A percentile compares a stretch with the other conserved stretches of the same genome.
These are phyloP conservation scores for Petunia axillaris DNA, from an alignment of 257 asterid genomes.

Conservation along the genomic window DNA sequence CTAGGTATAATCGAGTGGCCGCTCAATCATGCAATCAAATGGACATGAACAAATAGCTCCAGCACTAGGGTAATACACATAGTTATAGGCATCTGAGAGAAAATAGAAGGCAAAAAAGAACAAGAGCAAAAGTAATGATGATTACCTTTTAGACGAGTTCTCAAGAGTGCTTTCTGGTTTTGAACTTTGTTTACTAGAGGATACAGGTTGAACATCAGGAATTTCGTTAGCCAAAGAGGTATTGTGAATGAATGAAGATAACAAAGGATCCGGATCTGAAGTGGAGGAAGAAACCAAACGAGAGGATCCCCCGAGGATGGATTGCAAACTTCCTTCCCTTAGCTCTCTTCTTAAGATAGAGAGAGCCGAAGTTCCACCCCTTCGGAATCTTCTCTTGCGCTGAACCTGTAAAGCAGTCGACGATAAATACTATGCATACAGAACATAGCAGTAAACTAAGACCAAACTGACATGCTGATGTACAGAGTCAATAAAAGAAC, in stretches of 20 bases:
- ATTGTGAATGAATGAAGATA: conserved; percentile 72
- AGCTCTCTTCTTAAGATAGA: conserved; percentile 62
- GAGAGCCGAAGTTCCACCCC: conserved; percentile 56
- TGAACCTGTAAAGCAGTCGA: conserved; percentile 65
- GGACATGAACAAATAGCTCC: neutral
- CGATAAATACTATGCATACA: conserved; percentile 27
- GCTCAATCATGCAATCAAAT: conserved; percentile 14
- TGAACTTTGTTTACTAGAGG: conserved; percentile 43
- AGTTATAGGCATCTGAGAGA: neutral
- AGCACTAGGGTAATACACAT: conserved; percentile 5
- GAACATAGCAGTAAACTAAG: neutral
- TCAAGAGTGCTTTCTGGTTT: conserved; percentile 38
- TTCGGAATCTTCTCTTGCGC: conserved; percentile 66
- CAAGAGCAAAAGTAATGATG: neutral
- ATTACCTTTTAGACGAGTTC: conserved; percentile 52
- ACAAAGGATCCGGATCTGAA: conserved; percentile 64
- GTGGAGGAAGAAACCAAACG: conserved; percentile 47
- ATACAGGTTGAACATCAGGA: conserved; percentile 40
- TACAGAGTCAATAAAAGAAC: neutral
- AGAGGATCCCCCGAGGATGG: conserved; percentile 64
- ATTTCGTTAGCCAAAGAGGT: conserved; percentile 50
- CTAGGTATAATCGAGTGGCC: conserved; percentile 1
- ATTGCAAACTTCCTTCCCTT: conserved; percentile 67
- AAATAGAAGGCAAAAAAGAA: neutral
- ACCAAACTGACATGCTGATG: neutral